Percentiles rank a stretch among this genome's conserved stretches.
These are phyloP conservation scores for Otatea glauca DNA, from an alignment of 176 grass and related monocot genomes.

Conservation along the genomic window DNA sequence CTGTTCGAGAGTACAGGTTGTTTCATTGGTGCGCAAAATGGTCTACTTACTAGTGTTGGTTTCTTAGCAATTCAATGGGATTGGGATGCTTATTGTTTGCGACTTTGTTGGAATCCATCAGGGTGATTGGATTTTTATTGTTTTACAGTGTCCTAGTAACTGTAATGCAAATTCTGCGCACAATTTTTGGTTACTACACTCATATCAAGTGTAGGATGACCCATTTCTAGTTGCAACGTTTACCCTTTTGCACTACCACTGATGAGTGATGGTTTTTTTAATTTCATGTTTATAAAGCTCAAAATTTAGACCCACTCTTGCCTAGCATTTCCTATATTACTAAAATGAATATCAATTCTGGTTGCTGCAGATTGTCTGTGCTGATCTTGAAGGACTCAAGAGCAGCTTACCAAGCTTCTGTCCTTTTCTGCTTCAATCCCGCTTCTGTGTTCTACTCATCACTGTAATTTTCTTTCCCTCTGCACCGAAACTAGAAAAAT, in stretches of 20 bases:
- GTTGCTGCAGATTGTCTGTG: slow-evolving; percentile 66
- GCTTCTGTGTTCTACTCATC: slow-evolving; percentile 97
- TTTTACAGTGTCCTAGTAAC: background rate
- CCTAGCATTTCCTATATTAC: background rate
- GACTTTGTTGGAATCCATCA: background rate
- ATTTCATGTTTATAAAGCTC: background rate
- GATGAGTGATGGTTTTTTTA: background rate
- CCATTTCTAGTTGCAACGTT: background rate
- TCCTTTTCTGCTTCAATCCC: slow-evolving; percentile 92
- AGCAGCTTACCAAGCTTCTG: slow-evolving; percentile 61
- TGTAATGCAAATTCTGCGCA: background rate
- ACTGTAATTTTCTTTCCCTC: slow-evolving; percentile 59
- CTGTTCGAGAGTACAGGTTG: background rate
- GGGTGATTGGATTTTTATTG: background rate
- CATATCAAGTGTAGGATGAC: background rate
- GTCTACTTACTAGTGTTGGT: background rate
- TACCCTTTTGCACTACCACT: background rate
- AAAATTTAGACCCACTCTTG: background rate
- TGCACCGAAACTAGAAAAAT: slow-evolving; percentile 19
- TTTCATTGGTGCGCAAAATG: background rate
- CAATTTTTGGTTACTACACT: background rate
- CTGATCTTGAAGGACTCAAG: slow-evolving; percentile 68
- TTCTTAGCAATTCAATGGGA: background rate
- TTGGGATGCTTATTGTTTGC: slow-evolving; percentile 12
- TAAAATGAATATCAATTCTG: slow-evolving; percentile 21